Percentiles rank a stretch among this genome's conserved stretches.
Evolutionary conservation across 179 eudicot species (phyloP).

Genomic region (Vitellaria paradoxa): DNA sequence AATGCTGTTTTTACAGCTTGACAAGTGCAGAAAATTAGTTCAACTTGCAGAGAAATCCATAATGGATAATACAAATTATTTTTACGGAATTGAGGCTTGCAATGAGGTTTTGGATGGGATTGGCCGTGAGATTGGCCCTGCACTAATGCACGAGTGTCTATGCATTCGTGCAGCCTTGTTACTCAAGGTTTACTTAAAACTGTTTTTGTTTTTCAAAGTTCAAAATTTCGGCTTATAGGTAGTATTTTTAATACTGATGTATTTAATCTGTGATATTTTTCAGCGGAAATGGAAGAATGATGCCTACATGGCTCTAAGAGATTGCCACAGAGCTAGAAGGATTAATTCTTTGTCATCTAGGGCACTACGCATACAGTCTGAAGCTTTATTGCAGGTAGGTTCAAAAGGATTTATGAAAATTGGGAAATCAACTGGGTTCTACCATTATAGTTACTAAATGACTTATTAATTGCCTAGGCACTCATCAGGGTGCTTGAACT

Average conservation of each 20-base stretch:
- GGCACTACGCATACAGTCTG: slow-evolving; percentile 64
- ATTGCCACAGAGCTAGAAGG: slow-evolving; percentile 70
- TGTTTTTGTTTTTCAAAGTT: neutral
- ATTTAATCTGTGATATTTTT: slow-evolving; percentile 14
- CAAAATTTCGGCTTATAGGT: slow-evolving; percentile 10
- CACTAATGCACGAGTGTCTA: slow-evolving; percentile 73
- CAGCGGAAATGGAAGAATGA: slow-evolving; percentile 98
- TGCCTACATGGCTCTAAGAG: slow-evolving; percentile 81
- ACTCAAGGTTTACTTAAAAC: slow-evolving; percentile 60
- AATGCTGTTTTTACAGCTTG: slow-evolving; percentile 44
- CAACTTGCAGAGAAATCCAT: slow-evolving; percentile 69
- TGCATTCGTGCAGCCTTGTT: slow-evolving; percentile 87
- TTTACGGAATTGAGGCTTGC: slow-evolving; percentile 86
- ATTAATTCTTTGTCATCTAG: slow-evolving; percentile 66
- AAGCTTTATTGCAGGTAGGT: slow-evolving; percentile 71
- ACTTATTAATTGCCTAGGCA: neutral
- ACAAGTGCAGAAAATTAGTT: slow-evolving; percentile 70
- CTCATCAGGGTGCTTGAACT: neutral
- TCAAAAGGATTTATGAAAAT: neutral
- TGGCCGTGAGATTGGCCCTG: slow-evolving; percentile 51
- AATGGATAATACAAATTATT: slow-evolving; percentile 48
- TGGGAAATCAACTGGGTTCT: no score
- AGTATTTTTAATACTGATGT: slow-evolving; percentile 1
- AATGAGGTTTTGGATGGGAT: slow-evolving; percentile 80
- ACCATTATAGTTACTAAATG: neutral